phyloP scores from a whole-genome alignment of 306 rosid genomes.

The Sphenostylis stenocarpa region DNA sequence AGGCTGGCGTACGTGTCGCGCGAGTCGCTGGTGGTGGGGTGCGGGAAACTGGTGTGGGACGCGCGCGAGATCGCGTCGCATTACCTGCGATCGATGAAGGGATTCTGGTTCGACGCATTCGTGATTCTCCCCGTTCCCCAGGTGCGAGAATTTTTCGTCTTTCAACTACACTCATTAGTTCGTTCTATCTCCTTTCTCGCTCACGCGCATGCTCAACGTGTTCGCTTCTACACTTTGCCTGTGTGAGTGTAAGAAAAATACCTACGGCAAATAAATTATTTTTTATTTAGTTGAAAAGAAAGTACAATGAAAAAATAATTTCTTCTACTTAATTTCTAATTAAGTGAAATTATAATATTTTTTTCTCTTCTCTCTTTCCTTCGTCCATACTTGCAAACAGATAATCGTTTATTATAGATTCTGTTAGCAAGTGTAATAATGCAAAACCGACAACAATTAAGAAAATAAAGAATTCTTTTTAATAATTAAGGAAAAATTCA shows the following conservation, averaged over 20 bases:
- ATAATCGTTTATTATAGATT: neutral
- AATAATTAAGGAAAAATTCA: neutral
- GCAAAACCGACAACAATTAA: no score
- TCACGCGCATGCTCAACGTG: neutral
- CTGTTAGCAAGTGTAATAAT: neutral
- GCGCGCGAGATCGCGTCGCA: constrained; percentile 77
- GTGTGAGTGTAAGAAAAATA: no score
- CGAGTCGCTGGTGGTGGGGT: constrained; percentile 88
- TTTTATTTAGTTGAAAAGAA: no score
- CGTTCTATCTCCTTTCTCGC: neutral
- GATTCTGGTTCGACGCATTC: constrained; percentile 94
- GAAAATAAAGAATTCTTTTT: neutral
- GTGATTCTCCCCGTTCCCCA: constrained; percentile 92
- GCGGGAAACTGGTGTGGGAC: constrained; percentile 99
- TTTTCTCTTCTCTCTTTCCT: neutral
- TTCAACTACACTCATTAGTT: neutral
- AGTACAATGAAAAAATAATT: no score
- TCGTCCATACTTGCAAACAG: neutral
- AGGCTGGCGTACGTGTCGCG: constrained; percentile 81
- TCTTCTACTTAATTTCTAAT: no score
- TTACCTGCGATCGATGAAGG: constrained; percentile 64
- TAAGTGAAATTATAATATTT: no score
- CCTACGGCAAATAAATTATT: no score
- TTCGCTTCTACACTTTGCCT: no score
- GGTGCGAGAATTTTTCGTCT: constrained; percentile 31